A percentile compares a stretch with the other conserved stretches of the same genome.
Conservation (phyloP, 2,329 filamentous ascomycete genomes). For the Blastomyces silverae region DNA sequence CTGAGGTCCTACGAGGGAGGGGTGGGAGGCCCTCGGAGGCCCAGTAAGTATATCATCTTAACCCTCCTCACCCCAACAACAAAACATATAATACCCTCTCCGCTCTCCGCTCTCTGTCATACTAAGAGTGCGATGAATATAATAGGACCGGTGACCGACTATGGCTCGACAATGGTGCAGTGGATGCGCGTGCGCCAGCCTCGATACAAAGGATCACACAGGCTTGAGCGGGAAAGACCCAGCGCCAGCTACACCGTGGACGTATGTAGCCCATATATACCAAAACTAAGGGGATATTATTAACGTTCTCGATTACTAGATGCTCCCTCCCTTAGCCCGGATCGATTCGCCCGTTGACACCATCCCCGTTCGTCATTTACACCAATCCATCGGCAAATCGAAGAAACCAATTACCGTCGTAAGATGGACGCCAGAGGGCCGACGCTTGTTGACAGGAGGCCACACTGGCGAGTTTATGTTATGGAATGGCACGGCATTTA, state of each 20-base stretch:
- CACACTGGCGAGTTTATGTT: conserved; percentile 97
- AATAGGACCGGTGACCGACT: conserved; percentile 82
- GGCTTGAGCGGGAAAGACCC: conserved; percentile 73
- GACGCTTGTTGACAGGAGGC: conserved; percentile 82
- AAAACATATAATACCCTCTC: not conserved
- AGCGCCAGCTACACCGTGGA: conserved; percentile 86
- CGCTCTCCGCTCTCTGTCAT: no score
- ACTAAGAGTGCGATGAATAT: conserved; percentile 9
- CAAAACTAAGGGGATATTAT: conserved; percentile 19
- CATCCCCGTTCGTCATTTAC: conserved; percentile 88
- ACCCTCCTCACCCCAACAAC: not conserved
- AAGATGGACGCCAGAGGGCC: conserved; percentile 93
- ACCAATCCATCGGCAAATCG: conserved; percentile 97
- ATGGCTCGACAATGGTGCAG: conserved; percentile 80
- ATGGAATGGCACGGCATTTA: conserved; percentile 98
- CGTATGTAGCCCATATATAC: conserved; percentile 47
- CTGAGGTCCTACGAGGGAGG: conserved; percentile 18
- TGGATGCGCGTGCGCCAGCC: conserved; percentile 82
- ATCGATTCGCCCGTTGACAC: conserved; percentile 70
- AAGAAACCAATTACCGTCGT: conserved; percentile 97
- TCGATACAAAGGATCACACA: conserved; percentile 63
- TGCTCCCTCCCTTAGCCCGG: conserved; percentile 76
- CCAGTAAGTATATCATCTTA: conserved; percentile 23
- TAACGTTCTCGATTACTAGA: conserved; percentile 45
- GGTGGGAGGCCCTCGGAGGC: conserved; percentile 34